phyloP scores from a whole-genome alignment of 805 yeast genomes.

The Saccharomycopsis malanga region DNA sequence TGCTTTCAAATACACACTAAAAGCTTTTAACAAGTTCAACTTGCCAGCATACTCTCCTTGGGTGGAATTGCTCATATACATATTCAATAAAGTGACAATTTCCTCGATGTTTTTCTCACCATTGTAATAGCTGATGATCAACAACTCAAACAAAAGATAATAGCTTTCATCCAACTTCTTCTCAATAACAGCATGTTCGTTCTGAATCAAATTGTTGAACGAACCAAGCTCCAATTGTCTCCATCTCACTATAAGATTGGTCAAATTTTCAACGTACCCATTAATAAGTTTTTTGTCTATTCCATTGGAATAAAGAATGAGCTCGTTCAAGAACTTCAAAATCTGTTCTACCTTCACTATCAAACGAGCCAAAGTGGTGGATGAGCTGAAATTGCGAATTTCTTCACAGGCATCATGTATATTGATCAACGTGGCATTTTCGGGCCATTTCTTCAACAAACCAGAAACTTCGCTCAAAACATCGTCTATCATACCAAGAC shows the following conservation, averaged over 20 bases:
- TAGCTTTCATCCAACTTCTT: slow-evolving; percentile 73
- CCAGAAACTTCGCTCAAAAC: slow-evolving; percentile 39
- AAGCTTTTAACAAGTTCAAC: slow-evolving; percentile 55
- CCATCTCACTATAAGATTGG: slow-evolving; percentile 79
- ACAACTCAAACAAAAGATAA: slow-evolving; percentile 80
- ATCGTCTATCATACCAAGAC: slow-evolving; percentile 42
- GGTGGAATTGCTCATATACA: slow-evolving; percentile 69
- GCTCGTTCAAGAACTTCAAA: slow-evolving; percentile 74
- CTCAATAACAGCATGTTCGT: slow-evolving; percentile 48
- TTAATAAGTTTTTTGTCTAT: slow-evolving; percentile 66
- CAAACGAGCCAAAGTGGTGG: slow-evolving; percentile 68
- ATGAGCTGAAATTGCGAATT: slow-evolving; percentile 51
- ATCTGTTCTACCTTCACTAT: slow-evolving; percentile 82
- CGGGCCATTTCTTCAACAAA: slow-evolving; percentile 77
- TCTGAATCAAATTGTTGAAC: slow-evolving; percentile 70
- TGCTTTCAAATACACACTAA: slow-evolving; percentile 44
- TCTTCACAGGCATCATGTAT: slow-evolving; percentile 59
- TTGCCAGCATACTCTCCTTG: slow-evolving; percentile 67
- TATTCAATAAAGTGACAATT: slow-evolving; percentile 51
- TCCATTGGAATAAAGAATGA: slow-evolving; percentile 73
- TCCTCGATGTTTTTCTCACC: slow-evolving; percentile 31
- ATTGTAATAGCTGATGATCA: slow-evolving; percentile 44
- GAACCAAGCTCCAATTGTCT: slow-evolving; percentile 78
- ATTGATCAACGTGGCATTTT: slow-evolving; percentile 80
- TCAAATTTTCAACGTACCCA: slow-evolving; percentile 47